phyloP scores from a whole-genome alignment of 805 yeast genomes.

The Teunomyces atbi region DNA sequence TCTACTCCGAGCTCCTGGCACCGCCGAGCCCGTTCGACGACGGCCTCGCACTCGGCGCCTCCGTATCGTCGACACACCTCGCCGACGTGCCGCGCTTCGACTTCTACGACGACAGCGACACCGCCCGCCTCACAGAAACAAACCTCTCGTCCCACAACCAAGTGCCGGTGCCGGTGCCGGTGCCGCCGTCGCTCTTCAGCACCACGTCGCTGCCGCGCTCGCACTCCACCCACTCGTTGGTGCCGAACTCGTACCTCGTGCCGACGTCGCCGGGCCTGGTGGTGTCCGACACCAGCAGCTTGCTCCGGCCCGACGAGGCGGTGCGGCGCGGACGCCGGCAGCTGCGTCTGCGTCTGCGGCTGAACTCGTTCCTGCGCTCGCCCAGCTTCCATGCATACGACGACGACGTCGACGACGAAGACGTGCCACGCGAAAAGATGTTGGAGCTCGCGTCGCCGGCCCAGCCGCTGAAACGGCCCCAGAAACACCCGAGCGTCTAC shows the following conservation, averaged over 20 bases:
- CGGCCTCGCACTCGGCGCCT: conserved; percentile 40
- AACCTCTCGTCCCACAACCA: conserved; percentile 19
- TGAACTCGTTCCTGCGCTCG: conserved; percentile 32
- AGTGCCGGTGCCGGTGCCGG: conserved; percentile 6
- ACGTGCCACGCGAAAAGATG: conserved; percentile 52
- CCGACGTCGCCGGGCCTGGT: conserved; percentile 8
- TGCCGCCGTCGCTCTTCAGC: conserved; percentile 52
- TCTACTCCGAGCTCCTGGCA: conserved; percentile 37
- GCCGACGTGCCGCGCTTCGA: conserved; percentile 13
- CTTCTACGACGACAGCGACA: conserved; percentile 4
- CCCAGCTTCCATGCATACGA: conserved; percentile 18
- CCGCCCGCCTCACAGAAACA: conserved; percentile 11
- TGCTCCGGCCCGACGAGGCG: conserved; percentile 37
- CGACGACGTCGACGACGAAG: conserved; percentile 18
- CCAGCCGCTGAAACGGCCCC: conserved; percentile 52
- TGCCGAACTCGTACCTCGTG: conserved; percentile 15
- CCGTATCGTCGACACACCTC: conserved; percentile 36
- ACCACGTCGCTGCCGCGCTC: conserved; percentile 34
- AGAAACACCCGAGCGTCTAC: conserved; percentile 70
- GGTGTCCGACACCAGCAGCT: conserved; percentile 5
- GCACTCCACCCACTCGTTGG: conserved; percentile 8
- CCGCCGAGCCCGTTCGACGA: conserved; percentile 39
- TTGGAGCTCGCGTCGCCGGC: conserved; percentile 63
- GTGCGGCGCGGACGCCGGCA: conserved; percentile 43
- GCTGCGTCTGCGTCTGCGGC: conserved; percentile 22